Base-by-base conservation (phyloP, 768 basidiomycete genomes). In the Trametes cingulata region DNA sequence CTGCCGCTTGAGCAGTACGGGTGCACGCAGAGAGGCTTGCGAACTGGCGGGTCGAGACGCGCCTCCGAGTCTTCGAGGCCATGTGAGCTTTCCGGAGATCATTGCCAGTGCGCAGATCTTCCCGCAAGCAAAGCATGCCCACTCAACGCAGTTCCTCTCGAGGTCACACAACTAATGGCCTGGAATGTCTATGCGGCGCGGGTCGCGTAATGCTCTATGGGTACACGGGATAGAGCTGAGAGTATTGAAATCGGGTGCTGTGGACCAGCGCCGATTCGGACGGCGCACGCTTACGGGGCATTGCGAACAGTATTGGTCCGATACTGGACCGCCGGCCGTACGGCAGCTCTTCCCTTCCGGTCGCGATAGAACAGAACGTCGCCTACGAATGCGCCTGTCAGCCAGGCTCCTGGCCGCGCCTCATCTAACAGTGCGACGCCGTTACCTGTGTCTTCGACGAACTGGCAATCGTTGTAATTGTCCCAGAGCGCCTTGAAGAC, bases 401-500 rank as follows among this genome's bases (percentile, higher is more conserved):
- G 56, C 20, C n/a, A 46, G n/a, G n/a, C n/a, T n/a, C n/a, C n/a
- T 5, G 46, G 19, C 40, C 45, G 20, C 33, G 33, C 33, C 12
- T 10, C 33, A 35, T 8, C 25, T 17, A 43, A 25, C 36, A 50
- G 35, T 14, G n/a, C n/a, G 20, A 48, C 33, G n/a, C 9, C 65
- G 35, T 33, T 33, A 72, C 73, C 74, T 56, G 68, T 61, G 56
- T 75, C 72, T 57, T 75, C 74, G 36, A 75, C 74, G 57, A 74
- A 75, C 46, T 73, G 71, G 57, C 74, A 75, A 7, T 66, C 57
- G 51, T 72, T 74, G 61, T 74, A 75, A 35, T 60, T 71, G 47
- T 71, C 60, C 74, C 74, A 75, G 10, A 75, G 66, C 9, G 72
- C 69, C 42, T 58, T 49, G 69, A 75, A 75, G 12, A 70, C 69